Evolutionary conservation across 768 basidiomycete species (phyloP), one percentile per base, ranked within the genome.

Genomic region (Phlebiopsis flavidoalba): DNA sequence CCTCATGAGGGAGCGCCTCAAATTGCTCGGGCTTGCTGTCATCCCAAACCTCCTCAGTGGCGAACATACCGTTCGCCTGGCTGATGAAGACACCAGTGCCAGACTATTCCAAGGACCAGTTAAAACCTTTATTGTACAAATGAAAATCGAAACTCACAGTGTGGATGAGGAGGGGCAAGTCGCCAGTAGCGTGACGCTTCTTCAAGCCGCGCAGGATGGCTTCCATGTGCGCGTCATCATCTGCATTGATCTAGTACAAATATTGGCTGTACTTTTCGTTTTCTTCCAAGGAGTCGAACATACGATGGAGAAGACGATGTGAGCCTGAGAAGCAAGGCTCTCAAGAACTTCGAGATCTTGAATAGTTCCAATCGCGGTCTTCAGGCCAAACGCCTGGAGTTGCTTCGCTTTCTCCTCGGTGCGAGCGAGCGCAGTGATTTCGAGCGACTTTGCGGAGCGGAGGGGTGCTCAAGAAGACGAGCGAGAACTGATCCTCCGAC

Each of bases 401-500:
- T 52, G 43, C 63, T 63, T 65, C 7, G 67, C 69, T 64, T 82
- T 81, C 6, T 71, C 70, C 14, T 71, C 49, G 19, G 75, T 75
- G 54, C 82, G 78, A 5, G 82, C 77, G 19, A 85, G 77, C 21
- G 71, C 72, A 1, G 77, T 80, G 60, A 80, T 76, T 1, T 76
- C 67, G 65, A 82, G 79, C 10, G 72, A 73, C 56, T 75, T 70
- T 0, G 74, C 65, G 24, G 72, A 72, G 74, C 65, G 24, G 72
- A 72, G 11, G 77, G 74, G 63, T 83, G 80, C 24, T 70, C 67
- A 57, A 85, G 72, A 12, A 85, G 72, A 43, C 74, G 76, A 1
- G 73, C 61, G 4, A 86, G 74, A 26, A 84, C 80, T 1, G 80
- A 76, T 22, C 83, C 85, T 0, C 83, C 83, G 50, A 84, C 80